These are phyloP conservation scores for Scedosporium apiospermum DNA, from an alignment of 2,329 filamentous ascomycete genomes.

Conservation along the genomic window DNA sequence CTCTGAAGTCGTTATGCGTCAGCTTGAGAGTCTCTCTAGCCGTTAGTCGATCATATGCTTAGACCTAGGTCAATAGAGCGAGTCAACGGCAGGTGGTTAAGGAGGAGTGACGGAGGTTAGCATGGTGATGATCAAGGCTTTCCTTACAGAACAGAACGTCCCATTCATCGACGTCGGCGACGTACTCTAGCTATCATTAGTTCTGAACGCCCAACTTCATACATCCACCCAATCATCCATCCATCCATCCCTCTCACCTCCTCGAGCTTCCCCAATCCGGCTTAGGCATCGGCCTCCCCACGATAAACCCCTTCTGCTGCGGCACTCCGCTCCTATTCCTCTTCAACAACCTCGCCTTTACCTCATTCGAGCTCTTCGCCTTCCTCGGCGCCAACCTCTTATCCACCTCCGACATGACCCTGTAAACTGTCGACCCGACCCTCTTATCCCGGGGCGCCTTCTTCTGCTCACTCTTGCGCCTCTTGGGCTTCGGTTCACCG, in stretches of 20 bases:
- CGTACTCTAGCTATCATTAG: neutral
- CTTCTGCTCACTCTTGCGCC: constrained; percentile 1
- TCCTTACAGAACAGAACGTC: no score
- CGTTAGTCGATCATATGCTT: no score
- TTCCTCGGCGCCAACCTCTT: constrained; percentile 37
- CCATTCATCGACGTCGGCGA: no score
- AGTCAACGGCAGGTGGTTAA: no score
- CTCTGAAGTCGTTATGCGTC: no score
- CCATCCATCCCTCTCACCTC: neutral
- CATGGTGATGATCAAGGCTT: neutral
- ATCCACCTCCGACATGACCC: constrained; percentile 36
- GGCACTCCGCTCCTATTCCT: constrained; percentile 30
- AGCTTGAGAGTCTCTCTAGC: no score
- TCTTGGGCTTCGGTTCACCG: neutral
- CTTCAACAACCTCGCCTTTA: constrained; percentile 35
- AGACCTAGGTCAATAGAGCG: no score
- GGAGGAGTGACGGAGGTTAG: neutral
- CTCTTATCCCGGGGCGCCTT: constrained; percentile 34
- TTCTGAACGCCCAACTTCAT: neutral
- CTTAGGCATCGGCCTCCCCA: constrained; percentile 5
- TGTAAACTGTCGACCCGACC: constrained; percentile 44
- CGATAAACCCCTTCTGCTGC: constrained; percentile 34
- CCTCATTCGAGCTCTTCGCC: constrained; percentile 29
- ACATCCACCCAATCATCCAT: neutral
- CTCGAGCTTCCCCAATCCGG: constrained; percentile 5